Evolutionary conservation across 352 stramenopile genomes (phyloP).

Genomic region (Phytophthora tubulina): DNA sequence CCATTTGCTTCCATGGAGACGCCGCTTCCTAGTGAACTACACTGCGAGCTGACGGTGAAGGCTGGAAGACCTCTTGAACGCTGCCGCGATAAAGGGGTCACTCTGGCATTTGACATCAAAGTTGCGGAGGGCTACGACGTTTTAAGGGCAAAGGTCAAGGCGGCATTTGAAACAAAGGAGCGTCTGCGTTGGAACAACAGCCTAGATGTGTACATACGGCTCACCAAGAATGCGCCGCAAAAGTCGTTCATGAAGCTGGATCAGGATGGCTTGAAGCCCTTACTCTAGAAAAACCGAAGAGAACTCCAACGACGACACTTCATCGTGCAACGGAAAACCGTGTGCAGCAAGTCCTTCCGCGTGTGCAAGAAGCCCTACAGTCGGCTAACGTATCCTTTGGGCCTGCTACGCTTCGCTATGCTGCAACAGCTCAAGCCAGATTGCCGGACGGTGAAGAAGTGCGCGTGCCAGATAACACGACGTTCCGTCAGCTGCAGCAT

Average conservation of each 20-base stretch:
- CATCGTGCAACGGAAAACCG: slow-evolving; percentile 11
- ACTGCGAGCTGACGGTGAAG: slow-evolving; percentile 18
- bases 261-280: slow-evolving; percentile 1
- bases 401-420: slow-evolving; percentile 10
- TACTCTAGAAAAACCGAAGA: slow-evolving; percentile 13
- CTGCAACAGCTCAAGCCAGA: slow-evolving; percentile 15
- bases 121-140: slow-evolving; percentile 8
- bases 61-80: slow-evolving; percentile 5
- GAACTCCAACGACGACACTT: neutral
- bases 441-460: slow-evolving; percentile 6
- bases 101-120: slow-evolving; percentile 13
- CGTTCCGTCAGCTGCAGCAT: slow-evolving; percentile 20
- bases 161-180: slow-evolving; percentile 7
- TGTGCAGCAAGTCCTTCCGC: slow-evolving; percentile 13
- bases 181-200: neutral
- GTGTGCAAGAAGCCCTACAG: slow-evolving; percentile 6
- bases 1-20: neutral
- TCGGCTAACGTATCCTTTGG: neutral
- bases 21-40: neutral
- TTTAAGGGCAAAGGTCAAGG: slow-evolving; percentile 8
- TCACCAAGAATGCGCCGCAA: slow-evolving; percentile 11
- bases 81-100: slow-evolving; percentile 20
- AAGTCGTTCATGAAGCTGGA: slow-evolving; percentile 18
- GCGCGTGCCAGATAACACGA: slow-evolving; percentile 8
- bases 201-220: slow-evolving; percentile 12